Evolutionary conservation across 768 basidiomycete species (phyloP).

Genomic region (Boletus subparvulus): DNA sequence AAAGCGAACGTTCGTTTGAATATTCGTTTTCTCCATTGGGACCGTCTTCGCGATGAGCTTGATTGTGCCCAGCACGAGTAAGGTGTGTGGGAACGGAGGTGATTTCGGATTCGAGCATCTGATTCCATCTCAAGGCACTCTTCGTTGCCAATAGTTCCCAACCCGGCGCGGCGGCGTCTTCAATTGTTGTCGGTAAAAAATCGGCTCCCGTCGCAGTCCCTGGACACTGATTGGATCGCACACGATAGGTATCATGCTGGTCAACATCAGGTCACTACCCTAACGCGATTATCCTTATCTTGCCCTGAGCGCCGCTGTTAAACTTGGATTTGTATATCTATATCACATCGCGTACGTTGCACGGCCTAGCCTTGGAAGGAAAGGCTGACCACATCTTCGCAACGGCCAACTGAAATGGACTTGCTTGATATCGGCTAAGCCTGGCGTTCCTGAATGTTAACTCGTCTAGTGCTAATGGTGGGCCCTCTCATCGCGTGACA

Average conservation of each 20-base stretch:
- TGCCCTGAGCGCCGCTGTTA: slow-evolving; percentile 52
- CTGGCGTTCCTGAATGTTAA: slow-evolving; percentile 63
- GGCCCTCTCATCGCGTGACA: neutral
- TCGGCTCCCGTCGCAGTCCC: slow-evolving; percentile 22
- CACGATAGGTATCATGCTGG: slow-evolving; percentile 25
- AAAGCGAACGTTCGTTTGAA: slow-evolving; percentile 59
- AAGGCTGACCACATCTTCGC: slow-evolving; percentile 47
- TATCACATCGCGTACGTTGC: slow-evolving; percentile 45
- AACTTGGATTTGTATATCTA: slow-evolving; percentile 62
- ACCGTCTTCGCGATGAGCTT: slow-evolving; percentile 73
- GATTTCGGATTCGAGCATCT: slow-evolving; percentile 7
- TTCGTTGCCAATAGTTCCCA: slow-evolving; percentile 39
- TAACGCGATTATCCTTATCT: slow-evolving; percentile 57
- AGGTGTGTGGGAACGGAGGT: slow-evolving; percentile 39
- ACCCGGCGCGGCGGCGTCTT: slow-evolving; percentile 57
- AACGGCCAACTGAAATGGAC: slow-evolving; percentile 42
- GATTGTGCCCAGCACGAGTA: slow-evolving; percentile 60
- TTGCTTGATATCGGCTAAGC: slow-evolving; percentile 39
- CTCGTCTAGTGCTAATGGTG: slow-evolving; percentile 52
- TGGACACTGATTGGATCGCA: neutral
- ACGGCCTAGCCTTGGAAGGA: slow-evolving; percentile 49
- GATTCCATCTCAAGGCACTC: slow-evolving; percentile 15
- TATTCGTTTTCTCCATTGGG: slow-evolving; percentile 63
- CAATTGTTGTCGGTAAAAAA: slow-evolving; percentile 58
- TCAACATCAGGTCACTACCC: slow-evolving; percentile 53